Base-by-base conservation (phyloP, 345 rosid genomes). In the Cardamine occulta region DNA sequence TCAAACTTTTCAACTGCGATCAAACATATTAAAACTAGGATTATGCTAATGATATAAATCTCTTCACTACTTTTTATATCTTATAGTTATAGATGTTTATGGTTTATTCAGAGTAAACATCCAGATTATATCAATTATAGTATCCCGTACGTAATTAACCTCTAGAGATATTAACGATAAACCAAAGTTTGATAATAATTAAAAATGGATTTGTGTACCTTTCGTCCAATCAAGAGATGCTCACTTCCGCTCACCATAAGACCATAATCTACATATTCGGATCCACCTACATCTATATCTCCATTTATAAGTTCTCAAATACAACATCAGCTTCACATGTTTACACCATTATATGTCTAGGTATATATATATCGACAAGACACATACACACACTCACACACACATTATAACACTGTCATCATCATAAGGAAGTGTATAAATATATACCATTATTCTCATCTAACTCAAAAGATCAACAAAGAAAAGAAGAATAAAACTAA, bases 281-380 rank as follows among this genome's bases (percentile, higher is more conserved):
- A 58, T 37, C 76, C 77, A 72, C 68, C 77, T 78, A 66, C 75
- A 39, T 57, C 21, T 15, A 63, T 39, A 13, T 76, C 51, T 37
- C 4, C 45, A 70, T 59, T 60, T 59, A 23, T 67, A 74, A 58
- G 60, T 26, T 57, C 66, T 34, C 39, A 24, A 42, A 17, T 28
- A 44, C 48, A 21, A 47, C 37, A 62, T 63, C 26, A 72, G 32
- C 24, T 18, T 62, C 53, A 39, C 31, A 73, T 52, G 62, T 13
- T 52, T 54, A 39, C 57, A 63, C 52, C 34, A 9, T 37, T 21
- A 49, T 48, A 24, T n/a, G 32, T 17, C 63, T 52, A 51, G 8
- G 40, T 26, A 51, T 31, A 15, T 44, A 51, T 31, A 15, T 54
- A n/a, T n/a, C 7, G 29, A 42, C 56, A 19, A 14, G 18, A 47